phyloP scores from a whole-genome alignment of 768 basidiomycete genomes.

The Trametes cinnabarina region DNA sequence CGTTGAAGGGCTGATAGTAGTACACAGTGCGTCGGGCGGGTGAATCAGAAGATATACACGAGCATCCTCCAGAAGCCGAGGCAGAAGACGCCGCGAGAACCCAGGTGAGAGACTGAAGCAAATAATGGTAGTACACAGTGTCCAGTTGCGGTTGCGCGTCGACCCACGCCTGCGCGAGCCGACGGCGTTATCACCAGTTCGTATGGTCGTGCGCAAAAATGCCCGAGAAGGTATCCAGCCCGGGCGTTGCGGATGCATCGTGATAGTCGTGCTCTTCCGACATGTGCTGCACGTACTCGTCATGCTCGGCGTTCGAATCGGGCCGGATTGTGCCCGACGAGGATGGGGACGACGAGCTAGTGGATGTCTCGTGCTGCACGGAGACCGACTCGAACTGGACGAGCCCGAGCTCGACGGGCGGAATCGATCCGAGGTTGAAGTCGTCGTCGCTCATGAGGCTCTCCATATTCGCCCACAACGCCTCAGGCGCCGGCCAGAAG shows the following conservation, averaged over 20 bases:
- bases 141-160: constrained; percentile 25
- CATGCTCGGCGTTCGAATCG: constrained; percentile 25
- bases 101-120: constrained; percentile 4
- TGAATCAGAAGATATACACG: constrained; percentile 2
- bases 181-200: constrained; percentile 33
- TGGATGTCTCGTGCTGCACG: constrained; percentile 15
- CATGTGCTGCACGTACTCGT: constrained; percentile 6
- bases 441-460: constrained; percentile 52
- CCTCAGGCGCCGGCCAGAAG: constrained; percentile 33
- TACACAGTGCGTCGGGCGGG: constrained; percentile 10
- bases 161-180: constrained; percentile 34
- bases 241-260: constrained; percentile 25
- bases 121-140: constrained; percentile 28
- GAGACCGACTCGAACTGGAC: constrained; percentile 41
- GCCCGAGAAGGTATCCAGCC: constrained; percentile 36
- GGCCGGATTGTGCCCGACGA: constrained; percentile 9
- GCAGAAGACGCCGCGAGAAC: constrained; percentile 4
- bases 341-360: constrained; percentile 15
- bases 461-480: constrained; percentile 31
- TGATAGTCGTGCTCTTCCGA: constrained; percentile 31
- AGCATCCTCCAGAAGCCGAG: constrained; percentile 4
- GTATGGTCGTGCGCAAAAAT: constrained; percentile 38
- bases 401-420: constrained; percentile 59
- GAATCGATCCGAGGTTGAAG: constrained; percentile 65
- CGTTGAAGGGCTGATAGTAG: constrained; percentile 15